Evolutionary conservation across 2,329 filamentous ascomycete species (phyloP), one percentile per base, ranked within the genome.

Genomic region (Beauveria pseudobassiana): DNA sequence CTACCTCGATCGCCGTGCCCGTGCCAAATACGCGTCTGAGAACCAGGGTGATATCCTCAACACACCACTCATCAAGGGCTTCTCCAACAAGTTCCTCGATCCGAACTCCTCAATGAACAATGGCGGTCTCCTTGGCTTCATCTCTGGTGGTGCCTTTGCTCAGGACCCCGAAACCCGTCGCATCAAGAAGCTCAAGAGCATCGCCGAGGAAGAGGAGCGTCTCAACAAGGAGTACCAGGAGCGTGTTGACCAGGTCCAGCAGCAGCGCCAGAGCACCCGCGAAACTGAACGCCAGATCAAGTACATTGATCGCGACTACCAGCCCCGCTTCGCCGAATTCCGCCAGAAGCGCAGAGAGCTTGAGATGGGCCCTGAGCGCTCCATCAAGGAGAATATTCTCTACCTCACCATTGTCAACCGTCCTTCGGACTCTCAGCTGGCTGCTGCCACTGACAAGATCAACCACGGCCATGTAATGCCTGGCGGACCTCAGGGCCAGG

Each of bases 51-150:
- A 63, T n/a, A 63, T 63, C 30, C 58, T 63, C 58, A 63, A 56
- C 42, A 63, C 62, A 4, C 62, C 62, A 2, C 45, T 56, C 38
- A 61, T 45, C 52, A 55, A 61, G 4, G 66, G 67, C 26, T 72
- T 72, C 62, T 69, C 65, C 53, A 72, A 70, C 20, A 70, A 70
- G 24, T 71, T 67, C 61, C 61, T 42, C 43, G 69, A 72, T 20
- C 20, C 68, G 26, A 59, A 69, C 4, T 68, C 67, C 42, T 64
- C 70, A 20, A 66, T 58, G 5, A 67, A 65, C 56, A 65, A 63
- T 48, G 58, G 58, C 28, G 62, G 62, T 14, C 58, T 63, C 9
- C 43, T 63, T 5, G 62, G 62, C 46, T 57, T 63, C 45, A 59
- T 63, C 48, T 61, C 62, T 10, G 62, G 62, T 10, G 62, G 62